phyloP scores from a whole-genome alignment of 352 stramenopile genomes.

The Plasmopara muralis region DNA sequence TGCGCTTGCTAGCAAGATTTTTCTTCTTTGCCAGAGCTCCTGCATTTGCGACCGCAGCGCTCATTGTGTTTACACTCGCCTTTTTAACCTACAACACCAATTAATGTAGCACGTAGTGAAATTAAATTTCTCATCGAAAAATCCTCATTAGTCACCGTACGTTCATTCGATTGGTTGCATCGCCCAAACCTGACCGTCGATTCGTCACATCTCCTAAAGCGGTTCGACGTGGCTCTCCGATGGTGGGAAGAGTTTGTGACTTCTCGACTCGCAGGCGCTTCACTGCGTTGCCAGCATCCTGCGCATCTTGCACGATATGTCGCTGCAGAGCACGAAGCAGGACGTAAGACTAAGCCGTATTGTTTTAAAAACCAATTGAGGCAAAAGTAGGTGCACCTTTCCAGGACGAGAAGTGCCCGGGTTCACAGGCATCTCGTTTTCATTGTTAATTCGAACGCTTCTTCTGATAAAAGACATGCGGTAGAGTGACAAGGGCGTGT shows the following conservation, averaged over 20 bases:
- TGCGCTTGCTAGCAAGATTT: slow-evolving; percentile 34
- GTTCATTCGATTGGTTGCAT: slow-evolving; percentile 72
- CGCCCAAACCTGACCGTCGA: slow-evolving; percentile 41
- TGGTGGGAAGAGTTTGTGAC: slow-evolving; percentile 21
- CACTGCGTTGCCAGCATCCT: slow-evolving; percentile 44
- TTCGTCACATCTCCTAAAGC: slow-evolving; percentile 69
- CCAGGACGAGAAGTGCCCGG: slow-evolving; percentile 26
- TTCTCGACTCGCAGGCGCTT: slow-evolving; percentile 57
- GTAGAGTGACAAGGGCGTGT: too few species aligned
- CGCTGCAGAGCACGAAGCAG: slow-evolving; percentile 21
- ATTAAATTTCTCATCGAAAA: slow-evolving; percentile 2
- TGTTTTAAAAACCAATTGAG: not conserved
- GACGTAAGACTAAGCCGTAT: slow-evolving; percentile 7
- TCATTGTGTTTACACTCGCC: slow-evolving; percentile 34
- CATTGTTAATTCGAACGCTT: slow-evolving; percentile 46
- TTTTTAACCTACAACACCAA: slow-evolving; percentile 49
- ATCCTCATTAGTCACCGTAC: slow-evolving; percentile 23
- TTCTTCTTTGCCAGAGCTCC: slow-evolving; percentile 42
- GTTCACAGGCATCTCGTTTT: slow-evolving; percentile 58
- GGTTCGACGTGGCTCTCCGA: slow-evolving; percentile 12
- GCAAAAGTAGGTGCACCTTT: slow-evolving; percentile 32
- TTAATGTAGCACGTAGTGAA: not conserved
- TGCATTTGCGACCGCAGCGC: slow-evolving; percentile 15
- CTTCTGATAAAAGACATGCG: slow-evolving; percentile 23
- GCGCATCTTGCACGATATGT: slow-evolving; percentile 33